phyloP scores from a whole-genome alignment of 345 rosid species.

The Aurinia saxatilis region DNA sequence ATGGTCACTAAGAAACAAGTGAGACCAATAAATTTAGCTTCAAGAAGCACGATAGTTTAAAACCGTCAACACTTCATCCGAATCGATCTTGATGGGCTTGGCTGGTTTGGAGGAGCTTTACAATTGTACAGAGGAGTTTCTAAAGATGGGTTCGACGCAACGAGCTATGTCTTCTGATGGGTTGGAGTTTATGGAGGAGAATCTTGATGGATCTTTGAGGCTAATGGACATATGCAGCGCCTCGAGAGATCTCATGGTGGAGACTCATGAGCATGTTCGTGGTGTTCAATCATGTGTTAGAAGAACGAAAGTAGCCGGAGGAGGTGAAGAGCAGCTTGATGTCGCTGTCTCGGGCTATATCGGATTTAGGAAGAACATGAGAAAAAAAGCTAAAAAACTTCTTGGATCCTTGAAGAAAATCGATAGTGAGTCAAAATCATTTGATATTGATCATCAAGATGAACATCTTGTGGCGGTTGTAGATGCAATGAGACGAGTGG shows the following conservation, averaged over 20 bases:
- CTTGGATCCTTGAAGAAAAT: slow-evolving; percentile 46
- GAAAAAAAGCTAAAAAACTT: too few relatives aligned
- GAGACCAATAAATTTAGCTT: slow-evolving; percentile 54
- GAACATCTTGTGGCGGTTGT: slow-evolving; percentile 34
- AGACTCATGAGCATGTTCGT: too few relatives aligned
- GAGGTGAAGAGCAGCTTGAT: slow-evolving; percentile 19
- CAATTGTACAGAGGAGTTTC: slow-evolving; percentile 30
- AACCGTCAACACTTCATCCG: slow-evolving; percentile 24
- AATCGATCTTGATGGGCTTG: slow-evolving; percentile 28
- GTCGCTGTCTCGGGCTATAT: slow-evolving; percentile 13
- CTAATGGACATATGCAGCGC: slow-evolving; percentile 52
- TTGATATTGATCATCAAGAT: slow-evolving; percentile 13
- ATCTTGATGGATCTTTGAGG: slow-evolving; percentile 55
- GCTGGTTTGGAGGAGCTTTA: slow-evolving; percentile 45
- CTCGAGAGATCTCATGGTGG: too few relatives aligned
- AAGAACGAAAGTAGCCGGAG: slow-evolving; percentile 41
- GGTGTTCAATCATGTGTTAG: slow-evolving; percentile 53
- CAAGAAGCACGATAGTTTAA: slow-evolving; percentile 37
- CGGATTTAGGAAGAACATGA: too few relatives aligned
- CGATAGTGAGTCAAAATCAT: slow-evolving; percentile 20
- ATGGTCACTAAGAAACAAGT: slow-evolving; percentile 39
- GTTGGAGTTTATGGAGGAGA: slow-evolving; percentile 34
- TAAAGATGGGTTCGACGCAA: slow-evolving; percentile 46
- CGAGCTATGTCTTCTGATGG: slow-evolving; percentile 33
- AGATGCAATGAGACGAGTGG: slow-evolving; percentile 38